Conservation (phyloP, 2,329 filamentous ascomycete genomes). For the Trichoderma sp. region DNA sequence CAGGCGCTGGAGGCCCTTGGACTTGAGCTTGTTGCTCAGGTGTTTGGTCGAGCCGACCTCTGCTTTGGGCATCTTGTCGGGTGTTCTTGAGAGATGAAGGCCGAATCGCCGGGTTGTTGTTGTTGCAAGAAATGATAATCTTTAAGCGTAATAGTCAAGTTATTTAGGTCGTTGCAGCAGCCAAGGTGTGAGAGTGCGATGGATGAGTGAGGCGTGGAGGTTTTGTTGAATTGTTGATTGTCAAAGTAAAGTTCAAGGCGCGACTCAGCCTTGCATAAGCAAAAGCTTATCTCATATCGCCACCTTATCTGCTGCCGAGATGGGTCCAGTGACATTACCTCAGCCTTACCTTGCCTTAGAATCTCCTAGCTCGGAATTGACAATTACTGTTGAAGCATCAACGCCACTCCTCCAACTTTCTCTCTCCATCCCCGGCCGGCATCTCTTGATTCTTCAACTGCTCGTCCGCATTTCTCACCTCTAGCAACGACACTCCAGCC, state of each 20-base stretch:
- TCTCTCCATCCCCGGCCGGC: background rate
- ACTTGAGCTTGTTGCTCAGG: constrained; percentile 87
- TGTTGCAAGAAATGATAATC: too few species aligned
- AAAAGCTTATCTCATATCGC: constrained; percentile 30
- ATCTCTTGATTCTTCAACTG: background rate
- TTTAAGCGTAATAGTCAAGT: background rate
- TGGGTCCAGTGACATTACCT: constrained; percentile 6
- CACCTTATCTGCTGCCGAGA: constrained; percentile 3
- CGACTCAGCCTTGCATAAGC: constrained; percentile 28
- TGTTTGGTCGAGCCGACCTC: constrained; percentile 92
- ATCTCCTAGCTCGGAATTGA: constrained; percentile 12
- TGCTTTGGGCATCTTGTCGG: constrained; percentile 78
- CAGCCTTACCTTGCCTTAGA: constrained; percentile 21
- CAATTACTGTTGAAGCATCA: constrained; percentile 12
- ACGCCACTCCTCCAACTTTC: constrained; percentile 1
- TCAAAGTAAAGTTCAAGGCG: background rate
- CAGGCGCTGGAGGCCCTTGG: constrained; percentile 74
- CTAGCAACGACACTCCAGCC: background rate
- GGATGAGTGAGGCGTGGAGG: background rate
- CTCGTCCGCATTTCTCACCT: background rate
- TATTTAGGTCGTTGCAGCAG: background rate
- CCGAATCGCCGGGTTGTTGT: background rate
- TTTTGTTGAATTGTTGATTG: background rate
- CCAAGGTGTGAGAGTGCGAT: background rate
- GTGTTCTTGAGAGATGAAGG: constrained; percentile 29